phyloP scores from a whole-genome alignment of 805 yeast species.

The Saturnispora dispora region DNA sequence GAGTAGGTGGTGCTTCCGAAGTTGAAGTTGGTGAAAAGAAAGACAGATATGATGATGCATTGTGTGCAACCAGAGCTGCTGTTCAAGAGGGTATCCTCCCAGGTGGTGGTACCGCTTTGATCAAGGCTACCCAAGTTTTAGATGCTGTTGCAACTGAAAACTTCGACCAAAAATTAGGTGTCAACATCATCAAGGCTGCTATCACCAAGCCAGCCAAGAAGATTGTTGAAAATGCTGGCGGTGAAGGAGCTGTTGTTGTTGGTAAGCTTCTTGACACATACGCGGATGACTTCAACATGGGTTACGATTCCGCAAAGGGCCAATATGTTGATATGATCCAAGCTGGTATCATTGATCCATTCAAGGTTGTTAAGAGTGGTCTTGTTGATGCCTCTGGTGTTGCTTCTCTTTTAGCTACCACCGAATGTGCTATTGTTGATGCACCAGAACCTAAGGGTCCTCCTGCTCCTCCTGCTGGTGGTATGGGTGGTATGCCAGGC shows the following conservation, averaged over 20 bases:
- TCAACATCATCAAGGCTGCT: conserved; percentile 85
- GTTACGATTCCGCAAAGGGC: conserved; percentile 89
- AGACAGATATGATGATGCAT: conserved; percentile 97
- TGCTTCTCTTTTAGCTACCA: conserved; percentile 92
- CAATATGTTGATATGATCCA: conserved; percentile 93
- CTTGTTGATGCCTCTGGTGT: conserved; percentile 96
- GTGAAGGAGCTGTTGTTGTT: conserved; percentile 93
- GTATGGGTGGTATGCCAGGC: conserved; percentile 48
- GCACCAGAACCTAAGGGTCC: conserved; percentile 74
- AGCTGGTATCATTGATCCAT: conserved; percentile 96
- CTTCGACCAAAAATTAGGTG: conserved; percentile 96
- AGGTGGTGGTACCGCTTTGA: conserved; percentile 98
- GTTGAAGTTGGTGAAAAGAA: conserved; percentile 99
- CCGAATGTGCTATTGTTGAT: conserved; percentile 96
- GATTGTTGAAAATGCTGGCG: conserved; percentile 94
- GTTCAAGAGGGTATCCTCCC: conserved; percentile 98
- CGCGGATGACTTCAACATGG: conserved; percentile 71
- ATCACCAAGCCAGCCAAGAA: conserved; percentile 92
- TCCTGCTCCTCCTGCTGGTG: conserved; percentile 37
- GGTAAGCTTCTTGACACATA: conserved; percentile 65
- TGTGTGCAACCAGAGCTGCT: conserved; percentile 98
- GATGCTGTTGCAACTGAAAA: conserved; percentile 66
- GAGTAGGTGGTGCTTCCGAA: conserved; percentile 96
- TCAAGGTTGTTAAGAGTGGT: conserved; percentile 95
- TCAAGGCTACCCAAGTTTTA: conserved; percentile 78